Evolutionary conservation across 192 early-diverging fungal genomes (phyloP), one percentile per base, ranked within the genome.

Genomic region (Dispira parvispora): DNA sequence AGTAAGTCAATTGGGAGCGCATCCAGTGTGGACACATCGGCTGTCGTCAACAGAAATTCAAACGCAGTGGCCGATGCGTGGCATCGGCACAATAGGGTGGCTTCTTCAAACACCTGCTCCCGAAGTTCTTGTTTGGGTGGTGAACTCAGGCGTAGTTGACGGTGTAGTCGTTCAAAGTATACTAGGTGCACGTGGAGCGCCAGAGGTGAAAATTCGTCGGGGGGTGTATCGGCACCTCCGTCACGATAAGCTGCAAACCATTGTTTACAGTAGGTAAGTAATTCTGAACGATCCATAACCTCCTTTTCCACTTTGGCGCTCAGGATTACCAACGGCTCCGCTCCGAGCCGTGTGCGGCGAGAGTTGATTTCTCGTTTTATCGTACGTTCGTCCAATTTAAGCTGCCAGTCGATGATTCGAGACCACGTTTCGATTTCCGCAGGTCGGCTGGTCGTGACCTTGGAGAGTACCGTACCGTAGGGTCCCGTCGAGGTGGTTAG

Each of bases 341-440:
- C 84, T 18, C 79, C 80, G 16, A 93, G 67, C 43, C 90, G 67
- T 12, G 80, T 78, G 9, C 82, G 80, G 26, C 90, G 80, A 28
- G 79, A 67, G 45, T 75, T 76, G 14, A 90, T 68, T 54, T 88
- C 84, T 8, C 67, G 70, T 16, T 79, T 78, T 11, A 85, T 71
- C 3, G 73, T 76, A n/a, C 65, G 70, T 8, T 64, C 47, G 42
- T 83, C 79, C 52, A 77, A 50, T 14, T 50, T 46, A 55, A 71
- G 63, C 53, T 80, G 78, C 0, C 78, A 56, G 12, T 45, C 44
- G 45, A 68, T 72, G 57, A 82, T 69, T 27, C 71, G 71, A 61
- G 63, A 46, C 62, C 73, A 73, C 16, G 75, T 68, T 46, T 70
- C 69, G 13, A 12, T 20, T 64, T 61, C 32, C 67, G 71, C 25